Conservation (phyloP, 345 rosid species). For the Barbarea vulgaris region DNA sequence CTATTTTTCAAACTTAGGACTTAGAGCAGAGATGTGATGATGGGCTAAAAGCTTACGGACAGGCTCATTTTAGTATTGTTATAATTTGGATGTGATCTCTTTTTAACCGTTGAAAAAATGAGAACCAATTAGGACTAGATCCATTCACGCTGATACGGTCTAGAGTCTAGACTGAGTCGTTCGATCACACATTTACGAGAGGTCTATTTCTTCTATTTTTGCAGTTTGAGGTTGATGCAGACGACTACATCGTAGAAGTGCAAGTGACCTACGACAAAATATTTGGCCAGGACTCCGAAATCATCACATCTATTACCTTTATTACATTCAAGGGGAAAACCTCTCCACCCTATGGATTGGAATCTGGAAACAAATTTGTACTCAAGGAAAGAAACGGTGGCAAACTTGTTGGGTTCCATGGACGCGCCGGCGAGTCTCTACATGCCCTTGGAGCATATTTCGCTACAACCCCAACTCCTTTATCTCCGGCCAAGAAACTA, state of each 20-base stretch:
- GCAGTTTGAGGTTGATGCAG: conserved; percentile 20
- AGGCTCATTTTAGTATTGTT: neutral
- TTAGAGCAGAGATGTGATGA: neutral
- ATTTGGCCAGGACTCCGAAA: conserved; percentile 11
- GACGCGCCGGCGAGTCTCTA: conserved; percentile 17
- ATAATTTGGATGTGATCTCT: neutral
- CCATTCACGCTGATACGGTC: neutral
- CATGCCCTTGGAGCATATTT: conserved; percentile 38
- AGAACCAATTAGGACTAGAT: neutral
- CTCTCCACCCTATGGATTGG: conserved; percentile 22
- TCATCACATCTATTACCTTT: conserved; percentile 28
- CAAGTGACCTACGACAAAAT: conserved; percentile 11
- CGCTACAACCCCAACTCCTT: neutral
- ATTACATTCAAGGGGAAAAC: conserved; percentile 6
- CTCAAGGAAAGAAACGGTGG: conserved; percentile 25
- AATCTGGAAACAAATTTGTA: neutral
- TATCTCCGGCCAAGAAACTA: conserved; percentile 8
- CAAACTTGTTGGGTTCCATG: conserved; percentile 39
- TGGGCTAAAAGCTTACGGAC: neutral
- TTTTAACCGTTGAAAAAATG: neutral
- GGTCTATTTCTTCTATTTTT: conserved; percentile 2
- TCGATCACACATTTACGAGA: neutral
- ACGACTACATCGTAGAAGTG: conserved; percentile 22
- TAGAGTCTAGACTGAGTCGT: neutral
- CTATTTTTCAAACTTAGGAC: neutral